Evolutionary conservation across 257 asterid species (phyloP).

Genomic region (Solanum appendiculatum): DNA sequence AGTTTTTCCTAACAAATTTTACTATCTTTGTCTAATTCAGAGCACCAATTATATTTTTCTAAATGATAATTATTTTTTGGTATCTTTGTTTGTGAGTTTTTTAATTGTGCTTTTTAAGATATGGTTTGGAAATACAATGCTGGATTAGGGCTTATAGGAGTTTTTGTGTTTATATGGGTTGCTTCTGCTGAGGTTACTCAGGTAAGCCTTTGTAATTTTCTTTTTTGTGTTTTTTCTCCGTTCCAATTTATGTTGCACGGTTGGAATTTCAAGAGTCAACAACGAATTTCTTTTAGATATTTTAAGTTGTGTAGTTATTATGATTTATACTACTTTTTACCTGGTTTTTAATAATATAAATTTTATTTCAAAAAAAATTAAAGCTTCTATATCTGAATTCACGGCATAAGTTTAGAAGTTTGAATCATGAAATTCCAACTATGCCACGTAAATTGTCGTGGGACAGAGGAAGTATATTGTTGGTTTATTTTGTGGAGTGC

Average conservation of each 20-base stretch:
- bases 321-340: too few relatives aligned
- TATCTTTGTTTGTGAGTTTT: background rate
- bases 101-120: conserved; percentile 3
- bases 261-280: background rate
- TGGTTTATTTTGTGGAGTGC: background rate
- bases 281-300: too few relatives aligned
- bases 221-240: background rate
- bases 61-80: too few relatives aligned
- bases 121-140: conserved; percentile 69
- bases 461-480: background rate
- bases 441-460: background rate
- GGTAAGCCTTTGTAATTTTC: conserved; percentile 22
- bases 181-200: conserved; percentile 84
- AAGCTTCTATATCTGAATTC: background rate
- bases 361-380: too few relatives aligned
- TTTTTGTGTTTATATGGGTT: conserved; percentile 78
- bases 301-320: background rate
- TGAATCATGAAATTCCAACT: background rate
- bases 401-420: background rate
- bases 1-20: background rate
- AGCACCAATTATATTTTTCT: background rate
- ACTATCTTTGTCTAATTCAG: background rate
- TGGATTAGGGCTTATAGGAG: conserved; percentile 67
- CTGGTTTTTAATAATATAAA: too few relatives aligned
- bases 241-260: background rate